Evolutionary conservation across 2,329 filamentous ascomycete species (phyloP).

Genomic region (Aspergillus tubingensis): DNA sequence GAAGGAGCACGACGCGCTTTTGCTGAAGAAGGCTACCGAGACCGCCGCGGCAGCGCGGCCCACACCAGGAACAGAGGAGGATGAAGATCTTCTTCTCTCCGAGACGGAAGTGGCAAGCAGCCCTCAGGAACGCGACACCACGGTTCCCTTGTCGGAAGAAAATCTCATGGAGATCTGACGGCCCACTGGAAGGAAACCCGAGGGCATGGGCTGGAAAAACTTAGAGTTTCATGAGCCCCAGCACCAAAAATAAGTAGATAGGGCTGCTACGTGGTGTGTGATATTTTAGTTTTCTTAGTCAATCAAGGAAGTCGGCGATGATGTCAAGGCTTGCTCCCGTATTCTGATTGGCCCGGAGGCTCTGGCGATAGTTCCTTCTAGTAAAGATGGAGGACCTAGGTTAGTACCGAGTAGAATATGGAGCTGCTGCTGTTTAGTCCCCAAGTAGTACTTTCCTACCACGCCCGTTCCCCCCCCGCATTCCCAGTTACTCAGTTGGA

Average conservation of each 20-base stretch:
- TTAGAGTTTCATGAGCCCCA: background rate
- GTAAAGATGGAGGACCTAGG: too few relatives aligned
- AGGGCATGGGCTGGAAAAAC: background rate
- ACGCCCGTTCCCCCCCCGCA: background rate
- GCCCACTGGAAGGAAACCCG: background rate
- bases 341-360: background rate
- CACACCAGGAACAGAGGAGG: background rate
- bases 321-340: background rate
- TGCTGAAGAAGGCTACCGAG: conserved; percentile 18
- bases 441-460: background rate
- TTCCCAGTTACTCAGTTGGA: background rate
- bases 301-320: background rate
- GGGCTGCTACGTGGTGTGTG: background rate
- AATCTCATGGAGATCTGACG: background rate
- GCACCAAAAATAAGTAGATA: background rate
- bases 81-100: background rate
- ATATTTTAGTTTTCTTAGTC: too few relatives aligned
- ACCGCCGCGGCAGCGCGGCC: background rate
- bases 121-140: background rate
- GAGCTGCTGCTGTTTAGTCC: too few relatives aligned
- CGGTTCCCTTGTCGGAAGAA: background rate
- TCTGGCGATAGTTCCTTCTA: background rate
- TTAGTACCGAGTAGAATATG: too few relatives aligned
- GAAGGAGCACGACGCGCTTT: conserved; percentile 30
- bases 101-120: background rate